Percentiles rank a stretch among this genome's conserved stretches.
These are phyloP conservation scores for Dalbergia cultrata DNA, from an alignment of 306 rosid genomes.

Conservation along the genomic window DNA sequence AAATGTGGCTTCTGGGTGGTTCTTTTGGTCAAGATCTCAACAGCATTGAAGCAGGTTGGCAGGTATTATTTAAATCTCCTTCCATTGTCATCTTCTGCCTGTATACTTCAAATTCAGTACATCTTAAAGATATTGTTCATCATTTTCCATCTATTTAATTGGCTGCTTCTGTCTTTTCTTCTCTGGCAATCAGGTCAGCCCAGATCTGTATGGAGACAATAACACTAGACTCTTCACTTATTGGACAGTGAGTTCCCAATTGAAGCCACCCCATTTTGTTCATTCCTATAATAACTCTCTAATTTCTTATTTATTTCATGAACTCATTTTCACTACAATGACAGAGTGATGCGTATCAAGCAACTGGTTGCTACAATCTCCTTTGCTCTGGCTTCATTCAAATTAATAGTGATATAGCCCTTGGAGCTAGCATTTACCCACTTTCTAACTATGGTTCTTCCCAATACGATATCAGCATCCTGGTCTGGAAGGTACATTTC, in stretches of 20 bases:
- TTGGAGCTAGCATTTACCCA: conserved; percentile 66
- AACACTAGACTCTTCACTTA: conserved; percentile 69
- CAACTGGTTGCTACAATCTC: conserved; percentile 73
- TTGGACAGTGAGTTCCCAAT: conserved; percentile 62
- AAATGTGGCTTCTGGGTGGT: conserved; percentile 66
- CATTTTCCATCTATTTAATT: background rate
- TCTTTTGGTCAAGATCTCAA: conserved; percentile 65
- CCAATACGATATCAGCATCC: conserved; percentile 67
- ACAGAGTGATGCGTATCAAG: conserved; percentile 75
- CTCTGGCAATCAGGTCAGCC: conserved; percentile 58
- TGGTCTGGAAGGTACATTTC: conserved; percentile 65
- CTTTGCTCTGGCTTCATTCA: conserved; percentile 71
- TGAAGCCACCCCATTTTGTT: conserved; percentile 19
- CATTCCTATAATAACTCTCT: conserved; percentile 15
- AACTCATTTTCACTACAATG: conserved; percentile 27
- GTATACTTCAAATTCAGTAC: conserved; percentile 16
- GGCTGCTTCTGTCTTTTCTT: conserved; percentile 38
- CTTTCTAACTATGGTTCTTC: conserved; percentile 59
- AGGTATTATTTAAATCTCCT: conserved; percentile 51
- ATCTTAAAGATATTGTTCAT: conserved; percentile 19
- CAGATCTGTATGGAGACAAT: conserved; percentile 66
- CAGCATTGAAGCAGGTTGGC: conserved; percentile 77
- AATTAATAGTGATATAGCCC: conserved; percentile 61
- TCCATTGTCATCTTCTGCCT: conserved; percentile 42
- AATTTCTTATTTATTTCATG: conserved; percentile 38